phyloP scores from a whole-genome alignment of 352 stramenopile species.

The Phytophthora lateralis region DNA sequence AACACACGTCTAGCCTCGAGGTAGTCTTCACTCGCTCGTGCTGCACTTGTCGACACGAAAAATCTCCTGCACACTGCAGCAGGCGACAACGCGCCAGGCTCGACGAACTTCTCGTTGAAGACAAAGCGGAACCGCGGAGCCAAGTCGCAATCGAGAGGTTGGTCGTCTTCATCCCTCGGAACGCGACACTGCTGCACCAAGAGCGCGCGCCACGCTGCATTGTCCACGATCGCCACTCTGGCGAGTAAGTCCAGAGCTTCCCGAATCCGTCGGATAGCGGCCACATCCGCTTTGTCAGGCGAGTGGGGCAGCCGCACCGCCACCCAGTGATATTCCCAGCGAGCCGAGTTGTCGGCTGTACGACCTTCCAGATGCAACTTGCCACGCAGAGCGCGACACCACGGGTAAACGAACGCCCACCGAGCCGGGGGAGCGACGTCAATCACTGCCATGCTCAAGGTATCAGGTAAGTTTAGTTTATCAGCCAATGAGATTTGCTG shows the following conservation, averaged over 20 bases:
- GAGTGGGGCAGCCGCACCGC: conserved; percentile 30
- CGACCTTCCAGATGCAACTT: conserved; percentile 34
- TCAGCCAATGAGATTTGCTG: conserved; percentile 16
- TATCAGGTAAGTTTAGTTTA: conserved; percentile 7
- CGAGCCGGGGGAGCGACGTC: conserved; percentile 26
- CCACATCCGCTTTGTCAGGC: conserved; percentile 8
- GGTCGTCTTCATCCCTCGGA: conserved; percentile 34
- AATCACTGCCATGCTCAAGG: conserved; percentile 12
- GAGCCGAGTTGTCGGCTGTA: conserved; percentile 33
- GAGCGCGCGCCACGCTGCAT: conserved; percentile 37
- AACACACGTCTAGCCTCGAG: conserved; percentile 23
- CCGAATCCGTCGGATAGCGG: conserved; percentile 19
- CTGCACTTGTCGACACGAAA: conserved; percentile 4
- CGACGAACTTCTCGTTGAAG: conserved; percentile 38
- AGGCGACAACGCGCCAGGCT: conserved; percentile 30
- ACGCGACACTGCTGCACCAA: conserved; percentile 46
- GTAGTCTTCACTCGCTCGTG: conserved; percentile 21
- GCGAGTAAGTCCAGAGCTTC: conserved; percentile 47
- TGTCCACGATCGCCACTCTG: conserved; percentile 34
- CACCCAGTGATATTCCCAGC: conserved; percentile 40
- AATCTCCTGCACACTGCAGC: conserved; percentile 28
- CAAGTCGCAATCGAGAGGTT: conserved; percentile 35
- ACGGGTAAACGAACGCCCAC: conserved; percentile 39
- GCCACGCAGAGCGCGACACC: conserved; percentile 28
- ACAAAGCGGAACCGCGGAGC: conserved; percentile 37